These are phyloP conservation scores for Aspergillus carlsbadensis DNA, from an alignment of 495 filamentous ascomycete species.

Conservation along the genomic window DNA sequence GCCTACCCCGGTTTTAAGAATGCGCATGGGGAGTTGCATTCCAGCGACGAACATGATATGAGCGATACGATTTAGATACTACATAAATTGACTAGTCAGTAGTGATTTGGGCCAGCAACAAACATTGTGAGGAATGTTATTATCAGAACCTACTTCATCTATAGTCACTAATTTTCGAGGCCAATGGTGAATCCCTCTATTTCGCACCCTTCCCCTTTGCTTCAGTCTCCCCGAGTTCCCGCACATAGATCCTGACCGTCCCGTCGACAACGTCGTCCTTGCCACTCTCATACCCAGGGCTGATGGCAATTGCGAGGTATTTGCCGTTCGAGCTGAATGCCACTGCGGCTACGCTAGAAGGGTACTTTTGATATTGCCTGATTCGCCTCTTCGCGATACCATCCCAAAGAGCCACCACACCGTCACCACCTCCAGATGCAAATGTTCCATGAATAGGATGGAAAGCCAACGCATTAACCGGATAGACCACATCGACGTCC, in stretches of 20 bases:
- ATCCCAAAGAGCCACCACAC: conserved; percentile 95
- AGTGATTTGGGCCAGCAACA: conserved; percentile 5
- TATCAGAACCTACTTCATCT: conserved; percentile 4
- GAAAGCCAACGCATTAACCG: conserved; percentile 90
- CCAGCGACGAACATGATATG: conserved; percentile 2
- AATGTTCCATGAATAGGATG: conserved; percentile 91
- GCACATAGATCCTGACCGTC: conserved; percentile 70
- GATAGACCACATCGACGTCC: conserved; percentile 85
- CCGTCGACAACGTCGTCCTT: conserved; percentile 73
- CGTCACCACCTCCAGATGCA: conserved; percentile 89
- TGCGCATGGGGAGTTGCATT: neutral
- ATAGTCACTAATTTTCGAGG: conserved; percentile 15
- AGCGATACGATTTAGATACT: conserved; percentile 22
- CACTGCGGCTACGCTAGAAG: conserved; percentile 72
- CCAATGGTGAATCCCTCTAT: conserved; percentile 25
- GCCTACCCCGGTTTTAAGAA: neutral
- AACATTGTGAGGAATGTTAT: neutral
- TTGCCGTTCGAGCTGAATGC: conserved; percentile 77
- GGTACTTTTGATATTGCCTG: conserved; percentile 81
- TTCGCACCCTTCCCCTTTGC: conserved; percentile 81
- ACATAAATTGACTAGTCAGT: conserved; percentile 9
- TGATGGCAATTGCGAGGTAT: conserved; percentile 78
- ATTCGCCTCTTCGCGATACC: conserved; percentile 88
- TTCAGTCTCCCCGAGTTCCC: conserved; percentile 82
- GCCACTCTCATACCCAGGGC: conserved; percentile 90